Evolutionary conservation across 257 asterid species (phyloP), one percentile per base, ranked within the genome.

Genomic region (Solanum infundibuliforme): DNA sequence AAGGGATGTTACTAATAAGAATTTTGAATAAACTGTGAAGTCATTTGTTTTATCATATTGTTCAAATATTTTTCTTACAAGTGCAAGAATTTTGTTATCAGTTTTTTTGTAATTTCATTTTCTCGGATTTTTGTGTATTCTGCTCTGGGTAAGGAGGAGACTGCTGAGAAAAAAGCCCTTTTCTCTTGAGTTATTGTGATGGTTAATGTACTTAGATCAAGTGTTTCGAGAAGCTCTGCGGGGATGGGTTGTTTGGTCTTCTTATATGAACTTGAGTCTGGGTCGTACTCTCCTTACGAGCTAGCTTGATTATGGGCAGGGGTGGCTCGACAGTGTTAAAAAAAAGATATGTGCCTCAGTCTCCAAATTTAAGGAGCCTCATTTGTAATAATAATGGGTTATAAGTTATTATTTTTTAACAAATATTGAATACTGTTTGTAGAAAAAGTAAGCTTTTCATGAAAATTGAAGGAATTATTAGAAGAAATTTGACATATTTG

Each of bases 51-150:
- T 35, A 20, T 62, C 71, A 20, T 52, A 18, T 52, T 52, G 3
- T 52, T 52, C 8, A 52, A 52, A 52, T 5, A 18, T 6, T 5
- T 13, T 48, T 48, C 58, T 48, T 5, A 48, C 3, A 48, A 48
- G 7, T 48, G 21, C 58, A 52, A 52, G 98, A 25, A 77, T 13
- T n/a, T 12, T n/a, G n/a, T 39, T 23, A 6, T 39, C 60, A 39
- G 12, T 13, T 39, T 71, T 39, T n/a, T 52, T 12, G 35, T 12
- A 13, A n/a, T 39, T 77, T 38, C 12, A 0, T 66, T 36, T 75
- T 36, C 31, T 36, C 1, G 29, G 9, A 74, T 35, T 20, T 35
- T 74, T 1, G 18, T 75, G 4, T 73, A 73, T 38, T 75, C 85
- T 35, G 34, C 13, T 77, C 5, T 43, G 65, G 23, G 55, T 12